Base-by-base conservation (phyloP, 352 stramenopile species). In the Pythium guiyangense region DNA sequence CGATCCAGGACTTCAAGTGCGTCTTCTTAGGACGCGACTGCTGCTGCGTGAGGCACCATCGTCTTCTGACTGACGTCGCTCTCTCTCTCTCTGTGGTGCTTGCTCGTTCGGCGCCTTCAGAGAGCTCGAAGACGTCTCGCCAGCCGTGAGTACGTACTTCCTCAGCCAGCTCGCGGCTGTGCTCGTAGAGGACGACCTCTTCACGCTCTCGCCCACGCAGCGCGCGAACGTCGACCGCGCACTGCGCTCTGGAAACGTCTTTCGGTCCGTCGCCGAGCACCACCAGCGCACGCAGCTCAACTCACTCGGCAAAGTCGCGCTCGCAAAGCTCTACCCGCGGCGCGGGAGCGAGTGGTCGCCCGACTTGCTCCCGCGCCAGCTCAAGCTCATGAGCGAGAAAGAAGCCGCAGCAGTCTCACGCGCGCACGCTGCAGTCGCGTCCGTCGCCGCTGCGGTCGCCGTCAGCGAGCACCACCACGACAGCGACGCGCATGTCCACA, bases 131-230 rank as follows among this genome's bases (percentile, higher is more conserved):
- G 67, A 88, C 51, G 79, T 88, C 18, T 89, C 79, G 0, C 82
- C 82, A 6, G 79, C 82, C 20, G 79, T 92, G 46, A 90, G 77
- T 63, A 88, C 73, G 14, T 92, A 90, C 60, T 90, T 92, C 60
- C 37, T 89, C 51, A 92, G 82, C 49, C 82, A 92, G 27, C 60
- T 92, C 40, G 79, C 79, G 11, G 83, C 82, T 0, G 82, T 90
- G 42, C 62, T 92, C 11, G 63, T 88, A 18, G 79, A 88, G 52
- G 82, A 92, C 54, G 82, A 84, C 39, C 67, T 89, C 40, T 81
- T 79, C 50, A 69, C 66, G n/a, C 64, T 92, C 15, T 64, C 70
- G 9, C 57, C 67, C 0, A 51, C 65, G n/a, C 82, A 92, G 49
- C 70, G 67, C 25, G 57, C 39, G 22, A 89, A 83, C 31, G 77